Evolutionary conservation across 352 stramenopile species (phyloP), one percentile per base, ranked within the genome.

Genomic region (Phytophthora pini): DNA sequence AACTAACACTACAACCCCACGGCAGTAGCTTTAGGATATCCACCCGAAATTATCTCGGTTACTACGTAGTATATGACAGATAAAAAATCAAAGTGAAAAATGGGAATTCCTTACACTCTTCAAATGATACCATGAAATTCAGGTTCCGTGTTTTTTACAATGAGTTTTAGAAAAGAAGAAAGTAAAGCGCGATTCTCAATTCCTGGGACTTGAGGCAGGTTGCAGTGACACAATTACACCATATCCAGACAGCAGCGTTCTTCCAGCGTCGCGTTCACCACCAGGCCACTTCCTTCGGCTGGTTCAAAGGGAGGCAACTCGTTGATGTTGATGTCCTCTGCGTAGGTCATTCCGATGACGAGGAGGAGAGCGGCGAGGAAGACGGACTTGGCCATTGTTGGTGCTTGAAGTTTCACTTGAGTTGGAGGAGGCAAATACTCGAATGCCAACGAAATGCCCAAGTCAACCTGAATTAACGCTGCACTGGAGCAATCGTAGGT

Each of bases 211-310:
- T 44, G 17, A 41, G 31, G 8, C 2, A 15, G 26, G 9, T 20
- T 31, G n/a, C 29, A 26, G 32, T 47, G 36, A 29, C 13, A 8
- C 13, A 43, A 12, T 47, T 27, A 38, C 22, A 38, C 22, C 32
- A 39, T 51, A 22, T 56, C n/a, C 20, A 69, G 61, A 47, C 55
- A 70, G 48, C 61, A 70, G 12, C 61, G 54, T n/a, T 70, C 61
- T 43, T 70, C 55, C 54, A 65, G 47, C 7, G 61, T 70, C 10
- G 26, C 22, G 39, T 69, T 58, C 38, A 55, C 31, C 31, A 36
- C 20, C 4, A 31, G 8, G 3, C 20, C 45, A 39, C 45, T 63
- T 29, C 52, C 52, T 39, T 69, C 46, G 17, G 32, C 20, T 9
- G 40, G 13, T 12, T 5, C 39, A 31, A 52, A 29, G 17, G 39